A percentile compares a stretch with the other conserved stretches of the same genome.
These are phyloP conservation scores for Phoma sp. DNA, from an alignment of 2,329 filamentous ascomycete genomes.

Conservation along the genomic window DNA sequence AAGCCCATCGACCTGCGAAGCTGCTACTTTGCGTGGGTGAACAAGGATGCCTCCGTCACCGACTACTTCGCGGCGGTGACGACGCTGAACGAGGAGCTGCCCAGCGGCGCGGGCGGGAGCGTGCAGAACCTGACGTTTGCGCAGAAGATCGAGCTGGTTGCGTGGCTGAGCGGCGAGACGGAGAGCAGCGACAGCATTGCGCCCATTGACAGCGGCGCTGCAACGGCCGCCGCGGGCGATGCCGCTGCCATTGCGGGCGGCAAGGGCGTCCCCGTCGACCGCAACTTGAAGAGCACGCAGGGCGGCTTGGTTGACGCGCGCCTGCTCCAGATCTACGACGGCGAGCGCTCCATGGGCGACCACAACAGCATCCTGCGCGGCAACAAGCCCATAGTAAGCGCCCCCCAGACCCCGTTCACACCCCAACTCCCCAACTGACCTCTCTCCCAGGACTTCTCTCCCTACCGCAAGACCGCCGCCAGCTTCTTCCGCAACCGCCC, in stretches of 20 bases:
- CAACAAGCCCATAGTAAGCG: conserved; percentile 80
- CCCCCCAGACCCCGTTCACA: background rate
- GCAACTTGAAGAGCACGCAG: conserved; percentile 45
- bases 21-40: conserved; percentile 95
- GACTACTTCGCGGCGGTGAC: conserved; percentile 89
- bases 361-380: conserved; percentile 87
- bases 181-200: conserved; percentile 87
- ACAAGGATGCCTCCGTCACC: conserved; percentile 86
- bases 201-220: conserved; percentile 70
- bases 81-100: conserved; percentile 78
- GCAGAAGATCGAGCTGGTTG: conserved; percentile 87
- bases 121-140: conserved; percentile 92
- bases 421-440: conserved; percentile 21
- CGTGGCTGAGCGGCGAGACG: conserved; percentile 88
- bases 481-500: conserved; percentile 69
- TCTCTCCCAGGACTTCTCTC: conserved; percentile 79
- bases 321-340: conserved; percentile 85
- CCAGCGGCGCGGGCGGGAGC: conserved; percentile 64
- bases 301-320: conserved; percentile 71
- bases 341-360: conserved; percentile 90
- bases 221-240: conserved; percentile 54
- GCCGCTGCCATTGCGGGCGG: conserved; percentile 61
- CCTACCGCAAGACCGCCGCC: conserved; percentile 84
- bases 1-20: conserved; percentile 83
- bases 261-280: conserved; percentile 48